A percentile compares a stretch with the other conserved stretches of the same genome.
Evolutionary conservation across 352 stramenopile genomes (phyloP).

Genomic region (Globisporangium orthogonon): DNA sequence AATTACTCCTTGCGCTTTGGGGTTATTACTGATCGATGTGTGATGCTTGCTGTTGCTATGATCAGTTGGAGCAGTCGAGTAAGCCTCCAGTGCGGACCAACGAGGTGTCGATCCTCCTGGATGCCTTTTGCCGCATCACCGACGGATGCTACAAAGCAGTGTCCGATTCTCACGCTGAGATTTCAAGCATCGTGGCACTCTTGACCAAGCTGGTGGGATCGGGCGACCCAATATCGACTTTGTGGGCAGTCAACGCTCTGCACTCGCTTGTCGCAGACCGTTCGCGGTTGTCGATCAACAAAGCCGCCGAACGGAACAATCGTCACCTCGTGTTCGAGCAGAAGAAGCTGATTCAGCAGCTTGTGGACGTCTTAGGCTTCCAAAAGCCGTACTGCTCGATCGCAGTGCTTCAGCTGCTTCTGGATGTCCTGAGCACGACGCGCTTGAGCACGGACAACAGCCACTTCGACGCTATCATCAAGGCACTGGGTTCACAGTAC

Average conservation of each 20-base stretch:
- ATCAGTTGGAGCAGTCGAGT: slow-evolving; percentile 53
- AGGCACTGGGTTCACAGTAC: slow-evolving; percentile 48
- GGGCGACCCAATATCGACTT: slow-evolving; percentile 37
- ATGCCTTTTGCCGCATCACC: slow-evolving; percentile 65
- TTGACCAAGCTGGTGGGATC: slow-evolving; percentile 43
- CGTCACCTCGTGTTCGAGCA: slow-evolving; percentile 55
- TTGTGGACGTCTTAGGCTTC: slow-evolving; percentile 45
- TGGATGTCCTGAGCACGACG: slow-evolving; percentile 56
- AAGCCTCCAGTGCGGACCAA: slow-evolving; percentile 58
- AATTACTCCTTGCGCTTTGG: not conserved
- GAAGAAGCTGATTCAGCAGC: slow-evolving; percentile 49
- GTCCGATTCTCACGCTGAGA: slow-evolving; percentile 36
- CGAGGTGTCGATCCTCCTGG: slow-evolving; percentile 61
- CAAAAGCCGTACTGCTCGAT: slow-evolving; percentile 45
- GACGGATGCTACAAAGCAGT: slow-evolving; percentile 63
- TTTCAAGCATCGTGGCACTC: slow-evolving; percentile 30
- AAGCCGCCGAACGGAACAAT: slow-evolving; percentile 44
- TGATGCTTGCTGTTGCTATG: not conserved
- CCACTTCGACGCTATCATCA: slow-evolving; percentile 70
- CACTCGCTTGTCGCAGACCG: slow-evolving; percentile 59
- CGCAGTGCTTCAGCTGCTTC: slow-evolving; percentile 51
- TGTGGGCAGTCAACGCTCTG: slow-evolving; percentile 57
- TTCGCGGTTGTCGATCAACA: slow-evolving; percentile 28
- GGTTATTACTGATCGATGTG: slow-evolving; percentile 1
- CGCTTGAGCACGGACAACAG: slow-evolving; percentile 64